Conservation (phyloP, 2,329 filamentous ascomycete species). For the Bipolaris gigantea region DNA sequence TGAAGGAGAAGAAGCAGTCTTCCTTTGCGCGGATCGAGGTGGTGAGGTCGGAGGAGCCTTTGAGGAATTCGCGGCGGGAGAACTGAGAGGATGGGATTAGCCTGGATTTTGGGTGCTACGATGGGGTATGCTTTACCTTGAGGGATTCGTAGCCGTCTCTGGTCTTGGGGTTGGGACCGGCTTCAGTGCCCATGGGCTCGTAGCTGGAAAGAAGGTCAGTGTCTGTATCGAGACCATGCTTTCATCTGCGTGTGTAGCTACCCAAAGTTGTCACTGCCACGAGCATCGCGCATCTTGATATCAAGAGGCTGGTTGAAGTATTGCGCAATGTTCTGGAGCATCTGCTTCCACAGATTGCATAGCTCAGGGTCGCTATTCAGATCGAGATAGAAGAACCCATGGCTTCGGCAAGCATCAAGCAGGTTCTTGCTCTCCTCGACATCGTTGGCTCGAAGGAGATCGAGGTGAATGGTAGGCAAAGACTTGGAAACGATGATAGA, state of each 20-base stretch:
- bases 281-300: constrained; percentile 11
- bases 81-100: neutral
- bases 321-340: neutral
- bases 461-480: neutral
- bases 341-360: neutral
- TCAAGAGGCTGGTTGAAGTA: constrained; percentile 8
- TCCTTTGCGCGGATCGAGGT: neutral
- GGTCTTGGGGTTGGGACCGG: neutral
- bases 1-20: neutral
- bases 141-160: constrained; percentile 9
- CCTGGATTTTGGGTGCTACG: neutral
- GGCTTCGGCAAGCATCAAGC: neutral
- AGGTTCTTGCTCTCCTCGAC: neutral
- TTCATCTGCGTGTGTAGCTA: neutral
- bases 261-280: constrained; percentile 2
- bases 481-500: neutral
- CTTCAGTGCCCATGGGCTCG: constrained; percentile 1
- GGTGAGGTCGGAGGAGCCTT: neutral
- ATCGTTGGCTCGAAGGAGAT: neutral
- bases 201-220: neutral
- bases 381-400: neutral
- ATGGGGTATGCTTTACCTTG: neutral
- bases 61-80: neutral
- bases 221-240: too few species aligned
- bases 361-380: neutral